A percentile compares a stretch with the other conserved stretches of the same genome.
Conservation (phyloP, 345 rosid genomes). For the Limnanthes douglasii region DNA sequence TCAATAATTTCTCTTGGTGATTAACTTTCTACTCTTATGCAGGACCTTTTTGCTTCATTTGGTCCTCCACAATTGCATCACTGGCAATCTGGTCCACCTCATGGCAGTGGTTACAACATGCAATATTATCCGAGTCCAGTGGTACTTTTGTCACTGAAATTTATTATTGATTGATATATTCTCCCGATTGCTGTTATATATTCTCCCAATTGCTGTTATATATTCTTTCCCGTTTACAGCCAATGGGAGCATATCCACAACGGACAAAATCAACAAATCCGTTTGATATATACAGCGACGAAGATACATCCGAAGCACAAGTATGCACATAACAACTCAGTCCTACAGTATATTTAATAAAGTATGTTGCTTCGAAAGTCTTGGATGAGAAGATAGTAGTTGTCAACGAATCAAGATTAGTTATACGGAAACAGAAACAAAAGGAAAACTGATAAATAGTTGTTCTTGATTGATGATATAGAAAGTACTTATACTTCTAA, state of each 20-base stretch:
- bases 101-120: conserved; percentile 30
- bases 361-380: too few relatives aligned
- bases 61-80: conserved; percentile 19
- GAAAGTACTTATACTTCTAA: too few relatives aligned
- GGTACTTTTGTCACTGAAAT: conserved; percentile 21
- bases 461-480: too few relatives aligned
- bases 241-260: conserved; percentile 16
- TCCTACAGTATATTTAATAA: too few relatives aligned
- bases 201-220: conserved; percentile 1
- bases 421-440: too few relatives aligned
- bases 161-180: too few relatives aligned
- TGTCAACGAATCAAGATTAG: too few relatives aligned
- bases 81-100: conserved; percentile 33
- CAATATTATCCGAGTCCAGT: conserved; percentile 34
- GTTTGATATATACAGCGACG: conserved; percentile 34
- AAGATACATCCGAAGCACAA: too few relatives aligned
- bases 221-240: conserved; percentile 19
- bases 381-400: too few relatives aligned
- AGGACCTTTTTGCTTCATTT: conserved; percentile 55
- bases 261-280: conserved; percentile 42
- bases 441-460: too few relatives aligned
- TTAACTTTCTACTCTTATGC: conserved; percentile 10
- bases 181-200: neutral
- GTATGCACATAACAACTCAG: too few relatives aligned
- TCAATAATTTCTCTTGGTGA: conserved; percentile 6